These are phyloP conservation scores for Candida sp. DNA, from an alignment of 1,139 yeast species.

Conservation along the genomic window DNA sequence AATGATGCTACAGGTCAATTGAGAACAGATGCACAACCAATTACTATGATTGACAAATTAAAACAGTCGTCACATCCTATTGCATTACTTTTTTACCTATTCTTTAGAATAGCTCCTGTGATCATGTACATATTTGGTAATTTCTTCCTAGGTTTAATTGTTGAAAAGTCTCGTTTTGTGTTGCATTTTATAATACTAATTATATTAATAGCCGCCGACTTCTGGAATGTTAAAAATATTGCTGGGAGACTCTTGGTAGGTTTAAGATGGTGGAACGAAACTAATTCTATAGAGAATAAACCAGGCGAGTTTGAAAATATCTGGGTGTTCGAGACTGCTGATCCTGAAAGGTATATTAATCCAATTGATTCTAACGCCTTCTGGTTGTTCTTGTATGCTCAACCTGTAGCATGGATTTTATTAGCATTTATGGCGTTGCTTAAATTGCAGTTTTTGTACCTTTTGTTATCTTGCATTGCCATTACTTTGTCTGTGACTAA, in stretches of 20 bases:
- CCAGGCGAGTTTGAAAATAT: conserved; percentile 60
- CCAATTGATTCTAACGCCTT: conserved; percentile 89
- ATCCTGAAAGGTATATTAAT: conserved; percentile 77
- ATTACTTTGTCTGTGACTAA: conserved; percentile 72
- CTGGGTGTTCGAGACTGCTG: conserved; percentile 90
- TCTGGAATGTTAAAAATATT: conserved; percentile 91
- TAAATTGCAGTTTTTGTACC: conserved; percentile 73
- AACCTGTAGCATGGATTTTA: conserved; percentile 74
- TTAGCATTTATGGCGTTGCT: conserved; percentile 75
- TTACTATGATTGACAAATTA: conserved; percentile 18
- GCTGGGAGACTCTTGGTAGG: conserved; percentile 90
- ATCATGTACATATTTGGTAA: conserved; percentile 69
- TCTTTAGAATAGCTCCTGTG: conserved; percentile 62
- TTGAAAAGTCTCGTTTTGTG: conserved; percentile 54
- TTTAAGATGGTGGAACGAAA: conserved; percentile 92
- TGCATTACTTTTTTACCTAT: conserved; percentile 63
- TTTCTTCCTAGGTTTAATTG: conserved; percentile 46
- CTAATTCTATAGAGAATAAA: conserved; percentile 37
- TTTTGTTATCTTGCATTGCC: conserved; percentile 64
- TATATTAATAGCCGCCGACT: conserved; percentile 78
- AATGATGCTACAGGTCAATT: background rate
- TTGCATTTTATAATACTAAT: conserved; percentile 77
- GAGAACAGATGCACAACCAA: background rate
- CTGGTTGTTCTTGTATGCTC: conserved; percentile 74
- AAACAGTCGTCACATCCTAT: conserved; percentile 77